Base-by-base conservation (phyloP, 1,284 basidiomycete genomes). In the Microbotryomycetes sp. region DNA sequence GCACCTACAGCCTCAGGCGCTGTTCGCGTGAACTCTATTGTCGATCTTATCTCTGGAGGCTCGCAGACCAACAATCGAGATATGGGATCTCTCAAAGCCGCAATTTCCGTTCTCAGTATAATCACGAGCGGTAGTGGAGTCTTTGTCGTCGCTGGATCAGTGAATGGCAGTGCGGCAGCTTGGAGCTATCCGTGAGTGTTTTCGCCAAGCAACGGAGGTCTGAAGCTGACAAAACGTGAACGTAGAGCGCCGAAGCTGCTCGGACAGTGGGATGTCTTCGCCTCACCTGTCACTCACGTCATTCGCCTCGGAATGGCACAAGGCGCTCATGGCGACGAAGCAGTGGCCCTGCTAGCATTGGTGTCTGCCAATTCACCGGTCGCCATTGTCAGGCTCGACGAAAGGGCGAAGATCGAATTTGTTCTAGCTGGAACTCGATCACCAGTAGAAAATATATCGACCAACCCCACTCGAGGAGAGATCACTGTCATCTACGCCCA, bases 401-500 rank as follows among this genome's bases (percentile, higher is more conserved):
- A n/a, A 46, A n/a, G 14, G 49, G 48, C 16, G 6, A 42, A 19
- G 4, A 51, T 62, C 9, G 51, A 55, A 14, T 88, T 86, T 74
- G 76, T 92, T 12, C 81, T 93, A 23, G 90, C 91, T 1, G 89
- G 88, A 5, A 81, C 88, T 3, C 80, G 81, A 4, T 82, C 84
- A 0, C 82, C 84, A 0, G 77, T 97, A 14, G 77, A 79, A 22
- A 77, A 80, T 36, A 76, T 94, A 25, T 89, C 84, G 67, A 75
- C 90, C 2, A 81, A 42, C 36, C 9, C 12, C 19, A 9, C 83
- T 2, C 84, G 81, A 16, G 81, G 87, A 59, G 86, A 89, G 66
- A 76, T 97, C 26, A 73, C 96, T 52, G 77, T 94, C 6, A 77
- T 86, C 1, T 97, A 96, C 73, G 80, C 80, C 2, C 86, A 89